Evolutionary conservation across 768 basidiomycete species (phyloP), one percentile per base, ranked within the genome.

Genomic region (Suillus bovinus): DNA sequence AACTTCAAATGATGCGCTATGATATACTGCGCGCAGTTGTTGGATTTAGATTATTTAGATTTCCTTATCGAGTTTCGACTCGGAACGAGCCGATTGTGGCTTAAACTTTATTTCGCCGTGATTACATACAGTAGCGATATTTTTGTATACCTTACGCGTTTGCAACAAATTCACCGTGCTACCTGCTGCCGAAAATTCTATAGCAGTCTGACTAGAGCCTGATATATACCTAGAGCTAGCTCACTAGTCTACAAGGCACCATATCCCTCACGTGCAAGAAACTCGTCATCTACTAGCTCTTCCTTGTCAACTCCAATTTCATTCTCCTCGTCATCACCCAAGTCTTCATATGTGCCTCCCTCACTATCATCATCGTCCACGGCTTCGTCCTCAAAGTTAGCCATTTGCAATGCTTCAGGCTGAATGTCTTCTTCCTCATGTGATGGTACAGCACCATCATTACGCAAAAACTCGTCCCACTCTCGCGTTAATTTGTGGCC

Each of bases 401-500:
- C 41, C 41, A 20, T 5, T 42, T 42, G 20, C 53, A 0, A 34
- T 10, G 11, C 31, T 17, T 39, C 54, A 44, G 24, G 36, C 34
- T 44, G 46, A 59, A 41, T n/a, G 29, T 17, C 41, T 44, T 59
- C 58, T 38, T 59, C 41, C 13, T 59, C 46, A 27, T 44, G 59
- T 5, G 56, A 56, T 31, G 53, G 39, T 24, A 36, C 49, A 58
- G 76, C 72, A 0, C 76, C 74, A 11, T 76, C 64, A 3, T 49
- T 49, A 24, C 2, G 7, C 14, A 58, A 44, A 38, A 42, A 59
- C 6, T 36, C n/a, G 20, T 61, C 55, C 61, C 61, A 61, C 20
- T 63, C 42, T 31, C 38, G 63, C 11, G 60, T 61, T 33, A 58
- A 39, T 41, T 56, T 57, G 61, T 78, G 76, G 0, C 76, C 75